Evolutionary conservation across 2,329 filamentous ascomycete genomes (phyloP), one percentile per base, ranked within the genome.

Genomic region (Alternaria postmessia): DNA sequence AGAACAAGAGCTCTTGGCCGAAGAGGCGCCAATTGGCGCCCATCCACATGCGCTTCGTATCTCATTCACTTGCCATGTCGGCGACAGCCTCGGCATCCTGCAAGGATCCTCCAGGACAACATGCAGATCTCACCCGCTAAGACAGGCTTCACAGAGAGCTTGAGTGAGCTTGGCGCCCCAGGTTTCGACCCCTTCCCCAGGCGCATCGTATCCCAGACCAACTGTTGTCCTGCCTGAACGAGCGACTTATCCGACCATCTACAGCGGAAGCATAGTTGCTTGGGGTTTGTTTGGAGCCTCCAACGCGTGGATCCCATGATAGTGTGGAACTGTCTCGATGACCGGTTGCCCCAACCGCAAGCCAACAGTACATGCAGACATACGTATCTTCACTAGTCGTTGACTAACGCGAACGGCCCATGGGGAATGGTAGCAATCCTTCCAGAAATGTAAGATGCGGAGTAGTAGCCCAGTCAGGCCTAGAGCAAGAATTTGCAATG

Each of bases 401-500:
- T 47, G 51, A 39, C 58, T 63, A 51, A 47, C 43, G 61, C 51
- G 39, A 59, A 53, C 62, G 46, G 60, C 59, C 64, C 67, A 58
- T 68, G 57, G 64, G 54, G 48, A 61, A 41, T 53, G 49, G 55
- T 20, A 53, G 60, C 54, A 64, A 72, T 71, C 67, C 68, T 75
- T 76, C 73, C 72, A 71, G 70, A 75, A 75, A 62, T 58, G 62
- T 70, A 63, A 67, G 65, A 65, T 67, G 63, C 74, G 75, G 75
- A 75, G 74, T 28, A 72, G 24, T 62, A 43, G 6, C 75, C 67
- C 44, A 9, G 64, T 69, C 32, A 24, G 64, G 73, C 54, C 60
- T 76, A 75, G 73, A 12, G 59, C 59, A 42, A 49, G 48, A 63
- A 22, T 61, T 60, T 59, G 64, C 68, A 74, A 76, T 75, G 75